These are phyloP conservation scores for Asclepias syriaca DNA, from an alignment of 257 asterid species.

Conservation along the genomic window DNA sequence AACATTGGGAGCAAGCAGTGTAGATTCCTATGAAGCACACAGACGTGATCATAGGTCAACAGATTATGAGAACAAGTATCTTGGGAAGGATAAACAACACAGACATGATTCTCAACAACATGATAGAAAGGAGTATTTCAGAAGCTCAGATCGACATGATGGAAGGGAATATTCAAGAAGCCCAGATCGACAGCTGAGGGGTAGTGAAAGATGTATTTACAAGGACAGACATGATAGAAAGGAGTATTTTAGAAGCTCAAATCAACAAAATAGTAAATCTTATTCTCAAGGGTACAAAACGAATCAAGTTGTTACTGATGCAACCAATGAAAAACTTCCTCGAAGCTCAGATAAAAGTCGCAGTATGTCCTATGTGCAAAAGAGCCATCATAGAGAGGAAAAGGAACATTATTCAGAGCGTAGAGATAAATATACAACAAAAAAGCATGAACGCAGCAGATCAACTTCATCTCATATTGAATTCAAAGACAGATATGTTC, in stretches of 20 bases:
- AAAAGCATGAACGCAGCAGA: conserved; percentile 21
- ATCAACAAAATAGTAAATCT: conserved; percentile 24
- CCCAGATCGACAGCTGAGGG: conserved; percentile 13
- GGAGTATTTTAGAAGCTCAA: conserved; percentile 27
- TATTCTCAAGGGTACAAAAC: conserved; percentile 20
- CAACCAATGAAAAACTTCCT: conserved; percentile 25
- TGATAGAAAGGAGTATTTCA: conserved; percentile 24
- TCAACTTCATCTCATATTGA: conserved; percentile 28
- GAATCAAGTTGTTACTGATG: conserved; percentile 26
- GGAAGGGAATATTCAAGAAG: conserved; percentile 24
- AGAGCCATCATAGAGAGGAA: conserved; percentile 40
- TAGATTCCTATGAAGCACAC: conserved; percentile 17
- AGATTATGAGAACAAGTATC: conserved; percentile 23
- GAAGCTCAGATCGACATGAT: conserved; percentile 25
- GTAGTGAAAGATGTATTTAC: conserved; percentile 26
- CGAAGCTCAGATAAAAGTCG: conserved; percentile 31
- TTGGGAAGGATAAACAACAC: conserved; percentile 21
- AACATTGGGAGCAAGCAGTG: conserved; percentile 26
- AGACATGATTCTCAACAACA: conserved; percentile 31
- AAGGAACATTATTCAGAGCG: conserved; percentile 29
- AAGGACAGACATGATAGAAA: conserved; percentile 26
- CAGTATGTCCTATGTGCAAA: conserved; percentile 37
- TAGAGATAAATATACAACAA: conserved; percentile 30
- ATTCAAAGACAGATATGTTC: conserved; percentile 75
- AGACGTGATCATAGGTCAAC: conserved; percentile 16